Evolutionary conservation across 257 asterid species (phyloP), one percentile per base, ranked within the genome.

Genomic region (Forsythia suspensa): DNA sequence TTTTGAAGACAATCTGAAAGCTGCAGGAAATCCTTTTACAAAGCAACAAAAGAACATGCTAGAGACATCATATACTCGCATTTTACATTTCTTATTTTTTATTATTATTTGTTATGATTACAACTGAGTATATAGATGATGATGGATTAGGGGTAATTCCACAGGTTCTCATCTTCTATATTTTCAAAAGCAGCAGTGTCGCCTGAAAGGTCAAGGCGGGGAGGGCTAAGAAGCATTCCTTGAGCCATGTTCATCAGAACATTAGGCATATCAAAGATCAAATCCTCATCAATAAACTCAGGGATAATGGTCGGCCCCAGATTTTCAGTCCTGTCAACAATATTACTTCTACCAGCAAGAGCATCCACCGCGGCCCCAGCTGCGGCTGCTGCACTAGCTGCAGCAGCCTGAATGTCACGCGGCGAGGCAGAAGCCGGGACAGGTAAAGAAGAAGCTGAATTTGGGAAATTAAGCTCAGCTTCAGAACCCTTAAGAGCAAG

Each of bases 311-410:
- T 8, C 39, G 12, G 15, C 70, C 18, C 39, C 0, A 15, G 70
- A 63, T 21, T 63, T 21, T 34, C 40, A 24, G 38, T 1, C 39
- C 6, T 63, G 18, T 21, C 40, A 24, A 63, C 39, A 24, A 24
- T 10, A n/a, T 52, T 13, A 3, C 20, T 24, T 43, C 38, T 1
- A 1, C 40, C 78, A 29, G 71, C 77, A 0, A 85, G 6, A 2
- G 90, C 89, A 15, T 92, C 97, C 68, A 63, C 80, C 0, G 96
- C 94, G 0, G 96, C 95, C 66, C 92, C 95, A 3, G 85, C 87
- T 0, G 97, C 94, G 0, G 93, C 83, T 0, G 96, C 96, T 0
- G 96, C 96, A 21, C 87, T 84, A 36, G 96, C 91, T 0, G 97
- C 97, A 0, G 97, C 96, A 0, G 89, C 87, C 89, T 89, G 93